Base-by-base conservation (phyloP, 257 asterid genomes). In the Eucommia ulmoides region DNA sequence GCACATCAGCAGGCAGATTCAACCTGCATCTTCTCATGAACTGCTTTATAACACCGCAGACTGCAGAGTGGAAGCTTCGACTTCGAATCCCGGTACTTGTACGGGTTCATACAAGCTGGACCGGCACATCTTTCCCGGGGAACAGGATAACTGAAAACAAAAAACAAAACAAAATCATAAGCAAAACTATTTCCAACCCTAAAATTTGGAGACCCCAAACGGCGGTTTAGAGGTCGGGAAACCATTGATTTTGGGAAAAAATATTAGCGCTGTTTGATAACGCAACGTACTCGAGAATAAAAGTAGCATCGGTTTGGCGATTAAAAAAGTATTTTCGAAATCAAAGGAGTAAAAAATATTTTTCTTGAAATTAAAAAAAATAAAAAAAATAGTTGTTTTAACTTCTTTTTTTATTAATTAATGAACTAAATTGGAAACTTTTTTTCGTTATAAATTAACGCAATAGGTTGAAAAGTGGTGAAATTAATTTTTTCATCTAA, bases 31-130 rank as follows among this genome's bases (percentile, higher is more conserved):
- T 63, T 56, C 21, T 61, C 76, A 29, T 73, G 76, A 53, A 89
- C 71, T 21, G 92, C 96, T 74, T 80, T 85, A 77, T 83, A 89
- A 84, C 96, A 89, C 53, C 74, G 77, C 52, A 89, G 91, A 60
- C 98, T 85, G 81, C 98, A 89, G 10, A 89, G 94, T 24, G 98
- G 98, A 56, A 85, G 83, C 71, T 70, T 86, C 19, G 88, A 67
- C 76, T 81, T 89, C 29, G 98, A 85, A 68, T 85, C 98, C 0
- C 98, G 93, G 59, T 89, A 89, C 73, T 72, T 89, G 77, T 80
- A 89, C n/a, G 84, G 67, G 62, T 89, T 85, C 59, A 60, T 56
- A 53, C 98, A 89, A 6, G 74, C 65, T 14, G 98, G 98, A 24
- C 87, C 94, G 23, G 88, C 94, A 54, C 98, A 89, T 66, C 71